Conservation (phyloP, 176 grass and related monocot genomes). For the Tuctoria greenei region DNA sequence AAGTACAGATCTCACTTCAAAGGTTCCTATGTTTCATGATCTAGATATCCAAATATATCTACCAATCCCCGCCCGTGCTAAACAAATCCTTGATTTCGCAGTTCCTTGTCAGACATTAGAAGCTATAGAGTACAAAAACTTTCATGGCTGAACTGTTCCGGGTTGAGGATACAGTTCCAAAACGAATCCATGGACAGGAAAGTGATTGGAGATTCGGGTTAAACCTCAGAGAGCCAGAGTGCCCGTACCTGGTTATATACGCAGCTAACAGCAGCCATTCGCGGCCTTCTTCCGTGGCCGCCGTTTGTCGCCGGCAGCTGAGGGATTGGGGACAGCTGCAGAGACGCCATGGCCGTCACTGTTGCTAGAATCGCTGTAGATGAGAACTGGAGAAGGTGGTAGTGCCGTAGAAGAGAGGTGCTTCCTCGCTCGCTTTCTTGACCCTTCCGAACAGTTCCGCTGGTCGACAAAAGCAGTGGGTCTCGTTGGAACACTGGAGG, state of each 20-base stretch:
- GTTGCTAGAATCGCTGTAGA: neutral
- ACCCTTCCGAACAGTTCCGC: conserved; percentile 30
- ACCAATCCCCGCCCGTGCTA: neutral
- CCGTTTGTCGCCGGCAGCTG: conserved; percentile 32
- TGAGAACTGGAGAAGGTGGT: conserved; percentile 3
- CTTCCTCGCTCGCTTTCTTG: conserved; percentile 5
- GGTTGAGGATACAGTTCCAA: neutral
- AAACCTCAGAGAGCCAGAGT: neutral
- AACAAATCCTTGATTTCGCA: neutral
- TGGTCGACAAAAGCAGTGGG: conserved; percentile 5
- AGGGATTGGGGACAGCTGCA: conserved; percentile 17
- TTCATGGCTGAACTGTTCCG: neutral
- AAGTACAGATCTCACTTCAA: neutral
- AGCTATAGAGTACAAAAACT: neutral
- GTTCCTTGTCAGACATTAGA: neutral
- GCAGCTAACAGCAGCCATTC: conserved; percentile 16
- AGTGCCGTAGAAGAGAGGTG: conserved; percentile 35
- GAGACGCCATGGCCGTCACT: conserved; percentile 20
- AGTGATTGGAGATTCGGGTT: neutral
- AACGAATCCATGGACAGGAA: neutral
- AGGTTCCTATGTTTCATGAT: neutral
- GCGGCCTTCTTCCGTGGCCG: neutral
- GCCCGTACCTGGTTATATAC: conserved; percentile 32
- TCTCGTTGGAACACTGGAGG: neutral
- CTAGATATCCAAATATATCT: neutral